Base-by-base conservation (phyloP, 148 eudicot species). In the Camellia lanceoleosa region DNA sequence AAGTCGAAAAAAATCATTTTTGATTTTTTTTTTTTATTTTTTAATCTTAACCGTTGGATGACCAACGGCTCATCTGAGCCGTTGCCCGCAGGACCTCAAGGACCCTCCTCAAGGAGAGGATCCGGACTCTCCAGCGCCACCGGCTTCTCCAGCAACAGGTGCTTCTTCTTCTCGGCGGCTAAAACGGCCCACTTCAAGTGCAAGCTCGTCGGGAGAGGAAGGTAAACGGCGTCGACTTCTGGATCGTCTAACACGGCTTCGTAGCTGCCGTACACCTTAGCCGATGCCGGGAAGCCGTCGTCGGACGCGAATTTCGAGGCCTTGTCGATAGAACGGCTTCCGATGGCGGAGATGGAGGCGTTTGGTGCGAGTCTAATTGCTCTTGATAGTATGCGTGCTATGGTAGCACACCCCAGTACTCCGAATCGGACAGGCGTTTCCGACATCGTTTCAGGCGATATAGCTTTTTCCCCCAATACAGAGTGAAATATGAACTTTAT, bases 201-300 rank as follows among this genome's bases (percentile, higher is more conserved):
- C 41, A 89, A 88, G 74, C 82, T 80, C 16, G 91, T 89, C 3
- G 91, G 91, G 11, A 89, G 85, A 15, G 91, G 91, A 2, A 89
- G 46, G 73, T 89, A 89, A 11, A 89, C 89, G 42, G 88, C 88
- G 13, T 89, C 91, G 1, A 89, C 83, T 1, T 81, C 85, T 0
- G 87, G 81, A 70, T 89, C 89, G 19, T 87, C 81, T 8, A 89
- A 78, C 0, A 88, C 80, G 19, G 51, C 87, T 16, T 83, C 86
- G 80, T 88, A 88, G 46, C 83, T 75, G 5, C 89, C 89, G 83
- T 88, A 86, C 30, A 84, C 20, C 44, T 86, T 88, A 6, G 82
- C 73, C 18, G 87, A 38, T 0, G 86, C 42, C 2, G 84, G 89
- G 84, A 72, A 79, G 58, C 62, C 61, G 73, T 88, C 86, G 72